These are phyloP conservation scores for Wilhelminamyces savonicus DNA, from an alignment of 805 yeast species.

Conservation along the genomic window DNA sequence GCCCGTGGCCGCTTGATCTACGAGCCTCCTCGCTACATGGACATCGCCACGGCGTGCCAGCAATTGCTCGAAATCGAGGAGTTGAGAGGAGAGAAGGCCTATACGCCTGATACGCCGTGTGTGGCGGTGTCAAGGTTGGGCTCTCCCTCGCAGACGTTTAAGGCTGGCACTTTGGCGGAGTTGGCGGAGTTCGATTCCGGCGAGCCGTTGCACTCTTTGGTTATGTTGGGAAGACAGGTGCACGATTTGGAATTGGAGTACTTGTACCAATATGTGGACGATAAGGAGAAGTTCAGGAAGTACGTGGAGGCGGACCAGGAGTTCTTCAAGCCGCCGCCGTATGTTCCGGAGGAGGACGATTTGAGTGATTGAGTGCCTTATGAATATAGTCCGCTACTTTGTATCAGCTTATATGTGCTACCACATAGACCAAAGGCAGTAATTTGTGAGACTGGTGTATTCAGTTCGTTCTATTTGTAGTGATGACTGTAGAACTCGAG, in stretches of 20 bases:
- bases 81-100: constrained; percentile 65
- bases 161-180: constrained; percentile 78
- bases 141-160: constrained; percentile 72
- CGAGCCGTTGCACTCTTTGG: constrained; percentile 87
- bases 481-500: too few relatives aligned
- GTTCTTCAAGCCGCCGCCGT: constrained; percentile 66
- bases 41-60: constrained; percentile 79
- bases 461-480: too few relatives aligned
- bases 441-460: too few relatives aligned
- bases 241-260: constrained; percentile 91
- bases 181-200: constrained; percentile 84
- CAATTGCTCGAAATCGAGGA: constrained; percentile 89
- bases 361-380: constrained; percentile 4
- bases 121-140: constrained; percentile 92
- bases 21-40: constrained; percentile 97
- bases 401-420: too few relatives aligned
- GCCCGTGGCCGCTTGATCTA: constrained; percentile 87
- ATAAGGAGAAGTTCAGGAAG: constrained; percentile 43
- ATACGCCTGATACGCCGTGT: constrained; percentile 84
- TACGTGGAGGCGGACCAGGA: constrained; percentile 51
- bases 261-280: constrained; percentile 66
- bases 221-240: constrained; percentile 86
- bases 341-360: constrained; percentile 41
- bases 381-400: too few relatives aligned
- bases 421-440: too few relatives aligned